Base-by-base conservation (phyloP, 2,329 filamentous ascomycete species). In the Chaetomiaceae sp. region DNA sequence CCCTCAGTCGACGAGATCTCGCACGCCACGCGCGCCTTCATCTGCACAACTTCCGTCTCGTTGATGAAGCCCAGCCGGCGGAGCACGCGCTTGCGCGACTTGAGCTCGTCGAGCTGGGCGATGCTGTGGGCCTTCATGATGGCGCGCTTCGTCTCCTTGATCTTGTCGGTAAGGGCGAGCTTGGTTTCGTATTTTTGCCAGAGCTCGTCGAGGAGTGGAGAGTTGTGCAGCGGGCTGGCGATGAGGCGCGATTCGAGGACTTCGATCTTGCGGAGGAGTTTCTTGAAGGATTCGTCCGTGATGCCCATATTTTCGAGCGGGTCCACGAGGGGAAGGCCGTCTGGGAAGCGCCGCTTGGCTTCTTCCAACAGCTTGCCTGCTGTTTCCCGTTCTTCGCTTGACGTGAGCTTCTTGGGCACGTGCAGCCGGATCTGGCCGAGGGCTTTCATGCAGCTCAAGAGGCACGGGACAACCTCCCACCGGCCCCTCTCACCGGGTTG, bases 271-370 rank as follows among this genome's bases (percentile, higher is more conserved):
- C 90, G 75, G 52, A 97, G 80, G 4, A 96, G 81, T 67, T 90
- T 90, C 76, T 95, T 96, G 75, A 99, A 97, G 0, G 84, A 85
- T 1, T 96, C 90, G 64, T 97, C 94, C 4, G 79, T 86, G 64
- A 99, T 97, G 25, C 84, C 81, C 94, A 99, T 97, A 66, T 96
- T 91, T 69, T 97, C 91, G 34, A 99, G 86, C 0, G 94, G 94
- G 64, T 99, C 94, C 16, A 99, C 74, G 6, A 91, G 78, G 3
- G 94, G 87, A 52, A 99, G 75, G 3, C 94, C 94, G 65, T 99
- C 94, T 0, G 91, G 90, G 73, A 99, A 97, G 23, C 94, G 85
- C 61, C 84, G 84, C 70, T 88, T 81, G 14, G 95, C 85, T 69
- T 97, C 92, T 37, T 82, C 79, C 25, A 97, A 71, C 1, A 77